Evolutionary conservation across 768 basidiomycete species (phyloP).

Genomic region (Candolleomyces efflorescens): DNA sequence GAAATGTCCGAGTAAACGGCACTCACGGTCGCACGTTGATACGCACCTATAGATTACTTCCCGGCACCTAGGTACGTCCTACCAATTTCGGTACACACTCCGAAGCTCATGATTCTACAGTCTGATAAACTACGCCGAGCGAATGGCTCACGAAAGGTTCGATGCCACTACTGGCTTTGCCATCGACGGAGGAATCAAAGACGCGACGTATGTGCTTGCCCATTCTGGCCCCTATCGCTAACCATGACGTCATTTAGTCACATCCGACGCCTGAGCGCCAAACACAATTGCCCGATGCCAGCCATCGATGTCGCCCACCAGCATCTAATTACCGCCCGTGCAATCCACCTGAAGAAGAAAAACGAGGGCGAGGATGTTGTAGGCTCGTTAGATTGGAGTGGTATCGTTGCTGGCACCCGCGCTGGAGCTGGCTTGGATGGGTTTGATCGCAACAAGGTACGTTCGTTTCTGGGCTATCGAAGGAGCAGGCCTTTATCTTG

Average conservation of each 20-base stretch:
- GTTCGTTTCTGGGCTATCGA: neutral
- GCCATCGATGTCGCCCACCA: conserved; percentile 68
- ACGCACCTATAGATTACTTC: conserved; percentile 48
- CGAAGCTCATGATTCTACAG: conserved; percentile 23
- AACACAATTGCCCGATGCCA: conserved; percentile 69
- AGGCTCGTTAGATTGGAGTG: conserved; percentile 78
- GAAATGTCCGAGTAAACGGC: neutral
- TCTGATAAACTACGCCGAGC: conserved; percentile 53
- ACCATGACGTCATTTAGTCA: conserved; percentile 33
- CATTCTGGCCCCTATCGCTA: neutral
- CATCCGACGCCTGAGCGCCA: conserved; percentile 64
- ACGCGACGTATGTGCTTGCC: conserved; percentile 49
- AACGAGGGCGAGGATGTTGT: conserved; percentile 42
- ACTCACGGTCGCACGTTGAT: neutral
- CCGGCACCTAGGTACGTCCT: conserved; percentile 54
- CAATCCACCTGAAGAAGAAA: conserved; percentile 51
- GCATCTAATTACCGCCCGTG: conserved; percentile 75
- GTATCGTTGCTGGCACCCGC: conserved; percentile 71
- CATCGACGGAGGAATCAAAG: conserved; percentile 86
- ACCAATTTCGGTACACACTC: neutral
- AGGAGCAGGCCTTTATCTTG: too few relatives aligned
- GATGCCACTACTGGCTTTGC: conserved; percentile 72
- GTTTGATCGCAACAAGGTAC: conserved; percentile 34
- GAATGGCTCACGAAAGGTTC: conserved; percentile 72
- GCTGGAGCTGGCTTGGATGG: conserved; percentile 65